Percentiles rank a stretch among this genome's conserved stretches.
These are phyloP conservation scores for Collybia sp. DNA, from an alignment of 768 basidiomycete genomes.

Conservation along the genomic window DNA sequence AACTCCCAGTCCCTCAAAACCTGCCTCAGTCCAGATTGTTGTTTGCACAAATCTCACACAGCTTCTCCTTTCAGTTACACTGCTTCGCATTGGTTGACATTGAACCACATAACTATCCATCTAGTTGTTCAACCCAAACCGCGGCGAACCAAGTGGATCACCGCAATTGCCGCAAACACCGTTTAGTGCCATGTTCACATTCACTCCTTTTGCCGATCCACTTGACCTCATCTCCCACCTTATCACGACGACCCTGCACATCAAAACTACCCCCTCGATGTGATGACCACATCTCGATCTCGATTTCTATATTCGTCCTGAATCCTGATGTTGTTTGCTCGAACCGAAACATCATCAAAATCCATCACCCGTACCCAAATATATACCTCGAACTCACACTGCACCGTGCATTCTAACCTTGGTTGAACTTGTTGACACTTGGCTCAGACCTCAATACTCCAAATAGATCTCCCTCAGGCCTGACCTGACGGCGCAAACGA, in stretches of 20 bases:
- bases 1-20: constrained; percentile 1
- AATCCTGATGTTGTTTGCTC: no score
- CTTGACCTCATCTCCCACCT: constrained; percentile 14
- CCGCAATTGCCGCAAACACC: constrained; percentile 4
- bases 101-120: constrained; percentile 2
- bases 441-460: no score
- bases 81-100: background rate
- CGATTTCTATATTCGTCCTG: no score
- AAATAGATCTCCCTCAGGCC: no score
- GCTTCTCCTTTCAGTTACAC: background rate
- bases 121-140: background rate
- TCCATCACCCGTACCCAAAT: no score
- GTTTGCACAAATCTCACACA: background rate
- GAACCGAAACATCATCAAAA: no score
- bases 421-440: no score
- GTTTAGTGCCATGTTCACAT: background rate
- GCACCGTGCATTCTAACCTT: no score
- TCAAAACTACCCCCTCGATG: background rate
- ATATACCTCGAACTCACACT: no score
- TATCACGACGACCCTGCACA: constrained; percentile 31
- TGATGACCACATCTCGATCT: no score
- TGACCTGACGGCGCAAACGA: no score
- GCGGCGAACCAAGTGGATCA: constrained; percentile 12
- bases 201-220: constrained; percentile 7
- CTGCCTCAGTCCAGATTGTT: background rate